Evolutionary conservation across 2,329 filamentous ascomycete genomes (phyloP).

Genomic region (Knoxdaviesia capensis): DNA sequence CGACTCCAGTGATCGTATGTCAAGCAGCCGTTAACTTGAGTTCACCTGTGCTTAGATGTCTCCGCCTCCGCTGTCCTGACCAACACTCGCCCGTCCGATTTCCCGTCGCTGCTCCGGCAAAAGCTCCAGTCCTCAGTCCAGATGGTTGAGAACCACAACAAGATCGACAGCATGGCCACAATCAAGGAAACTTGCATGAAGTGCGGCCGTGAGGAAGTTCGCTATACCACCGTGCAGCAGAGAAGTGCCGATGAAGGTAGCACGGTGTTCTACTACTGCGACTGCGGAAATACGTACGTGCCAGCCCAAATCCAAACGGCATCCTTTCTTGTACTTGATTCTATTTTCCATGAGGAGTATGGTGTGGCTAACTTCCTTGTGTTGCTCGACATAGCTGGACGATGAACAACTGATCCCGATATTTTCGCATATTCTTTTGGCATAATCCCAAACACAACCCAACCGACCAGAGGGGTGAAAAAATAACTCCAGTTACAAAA

Average conservation of each 20-base stretch:
- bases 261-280: constrained; percentile 77
- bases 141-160: constrained; percentile 49
- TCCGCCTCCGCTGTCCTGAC: constrained; percentile 61
- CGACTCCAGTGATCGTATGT: constrained; percentile 4
- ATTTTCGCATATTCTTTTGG: neutral
- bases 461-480: neutral
- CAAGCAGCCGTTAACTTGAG: too few relatives aligned
- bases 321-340: neutral
- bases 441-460: constrained; percentile 3
- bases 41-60: constrained; percentile 30
- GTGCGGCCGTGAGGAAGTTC: constrained; percentile 66
- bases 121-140: constrained; percentile 73
- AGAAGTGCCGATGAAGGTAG: constrained; percentile 89
- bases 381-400: constrained; percentile 21
- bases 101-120: constrained; percentile 73
- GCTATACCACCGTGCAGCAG: constrained; percentile 67
- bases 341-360: neutral
- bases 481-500: neutral
- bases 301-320: neutral
- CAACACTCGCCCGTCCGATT: constrained; percentile 70
- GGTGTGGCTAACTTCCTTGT: constrained; percentile 8
- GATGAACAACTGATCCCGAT: constrained; percentile 32
- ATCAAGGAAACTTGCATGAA: constrained; percentile 55
- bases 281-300: constrained; percentile 65
- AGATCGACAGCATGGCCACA: constrained; percentile 51